Evolutionary conservation across 371 early-diverging fungal species (phyloP).

Genomic region (Gilbertella persicaria): DNA sequence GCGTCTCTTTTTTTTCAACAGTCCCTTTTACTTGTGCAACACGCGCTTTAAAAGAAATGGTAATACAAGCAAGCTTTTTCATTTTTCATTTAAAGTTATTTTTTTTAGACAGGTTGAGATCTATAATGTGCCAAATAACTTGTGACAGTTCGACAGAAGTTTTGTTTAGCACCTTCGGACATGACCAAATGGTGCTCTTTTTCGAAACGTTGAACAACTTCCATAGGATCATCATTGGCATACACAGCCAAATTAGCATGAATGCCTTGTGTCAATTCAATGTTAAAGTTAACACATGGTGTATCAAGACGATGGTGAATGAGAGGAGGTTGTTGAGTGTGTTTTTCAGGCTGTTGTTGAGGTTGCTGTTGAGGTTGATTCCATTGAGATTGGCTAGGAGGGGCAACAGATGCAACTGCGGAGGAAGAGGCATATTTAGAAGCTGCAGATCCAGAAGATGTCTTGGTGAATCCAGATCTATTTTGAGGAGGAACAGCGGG

Average conservation of each 20-base stretch:
- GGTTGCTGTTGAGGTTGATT: constrained; percentile 2
- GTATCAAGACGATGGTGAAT: constrained; percentile 3
- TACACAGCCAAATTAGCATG: constrained; percentile 33
- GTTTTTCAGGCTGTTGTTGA: constrained; percentile 6
- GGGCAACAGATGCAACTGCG: neutral
- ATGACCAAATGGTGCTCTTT: constrained; percentile 26
- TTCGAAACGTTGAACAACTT: constrained; percentile 36
- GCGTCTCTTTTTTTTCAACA: constrained; percentile 4
- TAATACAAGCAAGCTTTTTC: neutral
- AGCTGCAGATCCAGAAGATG: constrained; percentile 12
- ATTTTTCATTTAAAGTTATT: constrained; percentile 5
- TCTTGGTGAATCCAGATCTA: neutral
- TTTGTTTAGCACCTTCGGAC: constrained; percentile 19
- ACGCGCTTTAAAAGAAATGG: no score
- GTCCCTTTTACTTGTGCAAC: neutral
- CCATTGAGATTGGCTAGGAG: neutral
- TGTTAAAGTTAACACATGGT: constrained; percentile 34
- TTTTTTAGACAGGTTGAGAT: neutral
- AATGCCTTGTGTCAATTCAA: constrained; percentile 37
- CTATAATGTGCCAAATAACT: constrained; percentile 4
- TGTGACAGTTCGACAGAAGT: constrained; percentile 30
- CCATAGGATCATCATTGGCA: constrained; percentile 25
- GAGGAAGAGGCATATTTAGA: constrained; percentile 20
- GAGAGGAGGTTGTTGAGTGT: neutral
- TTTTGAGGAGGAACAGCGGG: constrained; percentile 1